Evolutionary conservation across 2,329 filamentous ascomycete genomes (phyloP).

Genomic region (Claviceps maximensis): DNA sequence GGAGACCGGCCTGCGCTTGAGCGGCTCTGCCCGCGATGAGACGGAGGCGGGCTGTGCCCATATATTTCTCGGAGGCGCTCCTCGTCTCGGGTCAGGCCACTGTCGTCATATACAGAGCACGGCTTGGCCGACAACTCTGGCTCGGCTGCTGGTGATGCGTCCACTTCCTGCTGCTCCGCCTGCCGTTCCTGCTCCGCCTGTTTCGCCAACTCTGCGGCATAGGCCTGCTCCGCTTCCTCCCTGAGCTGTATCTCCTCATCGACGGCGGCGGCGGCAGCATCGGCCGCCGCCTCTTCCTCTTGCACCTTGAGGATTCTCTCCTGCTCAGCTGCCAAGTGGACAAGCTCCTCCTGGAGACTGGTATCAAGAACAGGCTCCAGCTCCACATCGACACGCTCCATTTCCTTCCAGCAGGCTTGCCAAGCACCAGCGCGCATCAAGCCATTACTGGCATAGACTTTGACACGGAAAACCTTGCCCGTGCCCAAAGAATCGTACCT

Average conservation of each 20-base stretch:
- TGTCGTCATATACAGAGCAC: constrained; percentile 14
- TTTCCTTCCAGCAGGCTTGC: constrained; percentile 89
- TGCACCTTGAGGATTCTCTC: constrained; percentile 25
- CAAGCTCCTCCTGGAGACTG: constrained; percentile 44
- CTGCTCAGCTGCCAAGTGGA: constrained; percentile 35
- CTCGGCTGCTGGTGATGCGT: constrained; percentile 6
- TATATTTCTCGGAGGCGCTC: constrained; percentile 43
- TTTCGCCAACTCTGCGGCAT: constrained; percentile 1
- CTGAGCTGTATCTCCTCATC: constrained; percentile 12
- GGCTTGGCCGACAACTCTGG: constrained; percentile 8
- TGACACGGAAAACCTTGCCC: constrained; percentile 58
- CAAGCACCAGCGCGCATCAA: constrained; percentile 86
- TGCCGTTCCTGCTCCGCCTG: too few relatives aligned
- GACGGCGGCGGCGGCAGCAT: constrained; percentile 4
- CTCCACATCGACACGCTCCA: constrained; percentile 97
- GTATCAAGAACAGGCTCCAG: constrained; percentile 61
- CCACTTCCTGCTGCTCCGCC: constrained; percentile 5
- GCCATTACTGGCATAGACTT: constrained; percentile 89
- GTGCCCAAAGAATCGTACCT: constrained; percentile 38
- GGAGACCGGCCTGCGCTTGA: constrained; percentile 2
- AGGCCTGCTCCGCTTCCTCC: constrained; percentile 15
- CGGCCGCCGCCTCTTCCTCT: constrained; percentile 11
- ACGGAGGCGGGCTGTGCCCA: constrained; percentile 19
- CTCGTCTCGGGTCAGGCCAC: constrained; percentile 30
- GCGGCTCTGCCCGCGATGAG: constrained; percentile 5